These are phyloP conservation scores for Microbotryum saponariae DNA, from an alignment of 1,284 basidiomycete genomes.

Conservation along the genomic window DNA sequence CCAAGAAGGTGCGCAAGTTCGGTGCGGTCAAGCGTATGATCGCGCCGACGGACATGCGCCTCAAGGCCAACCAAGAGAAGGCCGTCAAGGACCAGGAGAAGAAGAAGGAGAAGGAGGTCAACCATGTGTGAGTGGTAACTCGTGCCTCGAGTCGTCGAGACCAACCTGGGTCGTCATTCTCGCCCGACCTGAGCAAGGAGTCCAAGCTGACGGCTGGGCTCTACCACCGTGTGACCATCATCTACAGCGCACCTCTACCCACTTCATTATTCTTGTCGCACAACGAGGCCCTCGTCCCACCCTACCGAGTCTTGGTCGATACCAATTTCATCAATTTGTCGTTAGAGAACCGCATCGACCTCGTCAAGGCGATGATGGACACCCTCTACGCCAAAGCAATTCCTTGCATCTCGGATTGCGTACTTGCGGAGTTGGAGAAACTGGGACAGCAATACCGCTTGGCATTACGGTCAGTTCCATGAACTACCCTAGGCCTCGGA, in stretches of 20 bases:
- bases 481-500: not conserved
- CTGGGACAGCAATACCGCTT: slow-evolving; percentile 91
- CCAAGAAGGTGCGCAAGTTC: slow-evolving; percentile 29
- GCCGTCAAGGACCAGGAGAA: slow-evolving; percentile 45
- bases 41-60: slow-evolving; percentile 84
- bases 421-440: slow-evolving; percentile 96
- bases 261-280: slow-evolving; percentile 92
- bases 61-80: slow-evolving; percentile 55
- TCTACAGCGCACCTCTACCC: slow-evolving; percentile 62
- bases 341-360: slow-evolving; percentile 94
- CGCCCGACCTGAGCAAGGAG: not conserved
- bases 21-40: slow-evolving; percentile 77
- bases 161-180: not conserved
- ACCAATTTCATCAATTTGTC: slow-evolving; percentile 99
- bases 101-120: slow-evolving; percentile 44
- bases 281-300: slow-evolving; percentile 91
- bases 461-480: slow-evolving; percentile 62
- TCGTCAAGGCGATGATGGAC: slow-evolving; percentile 98
- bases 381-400: slow-evolving; percentile 99
- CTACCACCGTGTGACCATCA: no score
- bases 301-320: slow-evolving; percentile 94
- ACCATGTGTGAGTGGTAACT: slow-evolving; percentile 42
- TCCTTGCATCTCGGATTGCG: slow-evolving; percentile 96
- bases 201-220: not conserved
- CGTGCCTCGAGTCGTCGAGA: slow-evolving; percentile 11